A percentile compares a stretch with the other conserved stretches of the same genome.
These are phyloP conservation scores for Yamadazyma dushanensis DNA, from an alignment of 1,139 yeast species.

Conservation along the genomic window DNA sequence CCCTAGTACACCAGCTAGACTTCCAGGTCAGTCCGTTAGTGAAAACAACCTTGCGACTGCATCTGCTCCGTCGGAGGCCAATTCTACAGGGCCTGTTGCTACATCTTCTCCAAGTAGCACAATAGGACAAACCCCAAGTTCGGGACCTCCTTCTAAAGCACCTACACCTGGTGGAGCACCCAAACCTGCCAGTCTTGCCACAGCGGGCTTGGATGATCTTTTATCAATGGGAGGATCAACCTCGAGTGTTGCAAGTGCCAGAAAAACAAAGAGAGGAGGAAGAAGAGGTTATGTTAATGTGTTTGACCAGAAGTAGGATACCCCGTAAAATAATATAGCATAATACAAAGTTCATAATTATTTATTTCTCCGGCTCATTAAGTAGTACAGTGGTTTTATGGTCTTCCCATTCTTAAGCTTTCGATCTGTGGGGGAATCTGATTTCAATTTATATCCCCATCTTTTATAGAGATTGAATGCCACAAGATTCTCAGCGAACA, in stretches of 20 bases:
- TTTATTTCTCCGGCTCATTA: constrained; percentile 11
- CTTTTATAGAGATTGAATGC: constrained; percentile 46
- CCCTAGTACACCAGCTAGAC: constrained; percentile 1
- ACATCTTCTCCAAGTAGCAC: constrained; percentile 4
- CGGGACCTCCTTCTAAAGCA: too few species aligned
- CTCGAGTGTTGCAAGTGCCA: constrained; percentile 39
- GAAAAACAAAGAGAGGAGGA: constrained; percentile 64
- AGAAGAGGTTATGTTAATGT: constrained; percentile 79
- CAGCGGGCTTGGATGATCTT: constrained; percentile 68
- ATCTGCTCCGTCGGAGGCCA: constrained; percentile 5
- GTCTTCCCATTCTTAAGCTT: constrained; percentile 37
- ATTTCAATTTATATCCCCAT: constrained; percentile 38
- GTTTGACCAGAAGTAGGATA: constrained; percentile 36
- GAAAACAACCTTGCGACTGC: neutral
- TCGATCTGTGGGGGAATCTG: constrained; percentile 46
- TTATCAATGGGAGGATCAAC: constrained; percentile 48
- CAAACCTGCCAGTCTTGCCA: constrained; percentile 30
- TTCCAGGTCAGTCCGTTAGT: neutral
- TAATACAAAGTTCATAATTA: too few species aligned
- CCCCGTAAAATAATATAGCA: too few species aligned
- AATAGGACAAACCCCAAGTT: constrained; percentile 3
- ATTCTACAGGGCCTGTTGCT: constrained; percentile 4
- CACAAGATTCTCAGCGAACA: constrained; percentile 44
- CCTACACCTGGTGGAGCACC: neutral
- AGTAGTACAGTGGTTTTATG: constrained; percentile 32